Evolutionary conservation across 169 alveolate species (phyloP).

Genomic region (Plasmodium fragile): DNA sequence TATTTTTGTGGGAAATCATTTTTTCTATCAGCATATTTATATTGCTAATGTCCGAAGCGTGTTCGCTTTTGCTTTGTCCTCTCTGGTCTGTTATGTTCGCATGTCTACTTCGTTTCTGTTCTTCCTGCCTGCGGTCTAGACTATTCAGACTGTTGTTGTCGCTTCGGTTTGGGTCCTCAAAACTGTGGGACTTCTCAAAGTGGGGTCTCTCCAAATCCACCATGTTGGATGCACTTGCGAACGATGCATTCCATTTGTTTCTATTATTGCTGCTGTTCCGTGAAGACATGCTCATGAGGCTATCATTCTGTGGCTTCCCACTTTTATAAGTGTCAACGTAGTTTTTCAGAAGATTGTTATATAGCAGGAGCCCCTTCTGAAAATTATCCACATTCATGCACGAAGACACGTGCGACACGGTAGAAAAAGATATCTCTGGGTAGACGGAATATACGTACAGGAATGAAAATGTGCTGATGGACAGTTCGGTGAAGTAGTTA

Average conservation of each 20-base stretch:
- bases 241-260: background rate
- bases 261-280: background rate
- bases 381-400: constrained; percentile 67
- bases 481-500: constrained; percentile 34
- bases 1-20: constrained; percentile 20
- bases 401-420: background rate
- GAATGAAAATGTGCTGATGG: constrained; percentile 27
- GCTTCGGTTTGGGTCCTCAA: background rate
- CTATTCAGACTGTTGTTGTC: background rate
- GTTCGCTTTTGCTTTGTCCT: background rate
- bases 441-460: constrained; percentile 42
- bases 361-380: constrained; percentile 47
- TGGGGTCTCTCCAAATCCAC: background rate
- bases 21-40: constrained; percentile 9
- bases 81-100: background rate
- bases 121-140: background rate
- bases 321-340: constrained; percentile 35
- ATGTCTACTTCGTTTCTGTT: background rate
- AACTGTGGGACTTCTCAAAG: background rate
- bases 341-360: constrained; percentile 40
- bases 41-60: background rate
- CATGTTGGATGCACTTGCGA: background rate
- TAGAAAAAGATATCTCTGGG: constrained; percentile 17
- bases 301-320: background rate
- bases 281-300: background rate